A percentile compares a stretch with the other conserved stretches of the same genome.
Conservation (phyloP, 345 rosid genomes). For the Atalantia buxifolia region DNA sequence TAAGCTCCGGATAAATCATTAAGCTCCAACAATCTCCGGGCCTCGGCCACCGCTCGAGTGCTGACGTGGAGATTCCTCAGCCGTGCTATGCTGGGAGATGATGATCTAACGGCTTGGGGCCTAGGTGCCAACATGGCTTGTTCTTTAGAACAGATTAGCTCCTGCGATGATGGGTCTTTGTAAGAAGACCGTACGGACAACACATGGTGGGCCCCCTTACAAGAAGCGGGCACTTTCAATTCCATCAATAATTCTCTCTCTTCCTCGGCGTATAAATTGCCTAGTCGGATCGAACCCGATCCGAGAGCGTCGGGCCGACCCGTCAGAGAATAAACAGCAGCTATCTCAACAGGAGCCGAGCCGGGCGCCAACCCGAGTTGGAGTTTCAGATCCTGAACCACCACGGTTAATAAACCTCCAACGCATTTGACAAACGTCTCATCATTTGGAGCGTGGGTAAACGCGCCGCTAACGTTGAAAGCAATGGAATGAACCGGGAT, state of each 20-base stretch:
- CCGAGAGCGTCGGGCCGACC: conserved; percentile 50
- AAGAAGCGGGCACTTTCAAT: conserved; percentile 46
- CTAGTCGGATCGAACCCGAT: conserved; percentile 56
- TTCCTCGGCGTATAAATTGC: conserved; percentile 68
- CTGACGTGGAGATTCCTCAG: conserved; percentile 67
- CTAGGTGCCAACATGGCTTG: conserved; percentile 47
- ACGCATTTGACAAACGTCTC: conserved; percentile 45
- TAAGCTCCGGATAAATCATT: conserved; percentile 56
- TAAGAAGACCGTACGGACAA: conserved; percentile 64
- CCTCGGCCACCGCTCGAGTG: conserved; percentile 74
- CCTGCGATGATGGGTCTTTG: conserved; percentile 53
- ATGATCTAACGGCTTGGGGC: conserved; percentile 46
- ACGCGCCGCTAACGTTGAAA: conserved; percentile 33
- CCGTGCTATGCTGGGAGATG: conserved; percentile 47
- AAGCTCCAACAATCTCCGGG: conserved; percentile 56
- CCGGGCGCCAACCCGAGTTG: conserved; percentile 62
- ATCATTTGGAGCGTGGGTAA: conserved; percentile 30
- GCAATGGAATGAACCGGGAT: conserved; percentile 61
- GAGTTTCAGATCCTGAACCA: conserved; percentile 61
- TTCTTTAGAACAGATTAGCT: conserved; percentile 40
- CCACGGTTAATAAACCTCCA: conserved; percentile 42
- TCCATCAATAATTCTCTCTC: conserved; percentile 73
- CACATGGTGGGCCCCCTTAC: conserved; percentile 47
- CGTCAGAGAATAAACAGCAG: conserved; percentile 50
- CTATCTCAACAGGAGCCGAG: conserved; percentile 59